Base-by-base conservation (phyloP, 345 rosid species). In the Schrenkiella parvula region DNA sequence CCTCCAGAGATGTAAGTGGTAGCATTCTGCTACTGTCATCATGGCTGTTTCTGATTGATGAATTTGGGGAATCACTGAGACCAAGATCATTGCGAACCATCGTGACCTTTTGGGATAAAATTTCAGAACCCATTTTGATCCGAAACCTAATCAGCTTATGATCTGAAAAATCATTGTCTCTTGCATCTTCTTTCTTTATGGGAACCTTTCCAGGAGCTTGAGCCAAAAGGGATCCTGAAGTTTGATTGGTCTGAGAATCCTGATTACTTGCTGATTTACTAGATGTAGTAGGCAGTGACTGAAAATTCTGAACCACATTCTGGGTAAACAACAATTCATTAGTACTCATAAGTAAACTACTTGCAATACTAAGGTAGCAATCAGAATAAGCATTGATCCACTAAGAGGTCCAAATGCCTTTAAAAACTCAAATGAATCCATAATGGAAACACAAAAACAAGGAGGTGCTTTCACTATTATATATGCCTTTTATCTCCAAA, bases 51-150 rank as follows among this genome's bases (percentile, higher is more conserved):
- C 76, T 84, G 38, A 70, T 64, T 51, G 89, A 76, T 41, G 82
- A 74, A 51, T 84, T 79, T 71, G 90, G 87, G 77, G 92, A 84
- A 69, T 68, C 68, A 46, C 72, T 84, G 25, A 89, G 87, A 75
- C 92, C 89, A 70, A 88, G 43, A 92, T 79, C 46, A 79, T 65
- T 77, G 62, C 32, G 48, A 57, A 77, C 68, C 67, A 64, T 85
- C 0, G 82, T 79, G 66, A 79, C 88, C 64, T 73, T 85, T 42
- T 53, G 34, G 64, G 51, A 72, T 76, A 75, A 74, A 26, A 54
- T 80, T 76, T 83, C 82, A 75, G 82, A 73, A 64, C 86, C 82
- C 75, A 88, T 68, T 83, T 82, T 92, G 73, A 88, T 77, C 69
- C 89, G 79, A 56, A 92, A 39, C 81, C 65, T 84, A 34, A 88